A percentile compares a stretch with the other conserved stretches of the same genome.
Evolutionary conservation across 2,329 filamentous ascomycete species (phyloP).

Genomic region (Xylariaceae sp.): DNA sequence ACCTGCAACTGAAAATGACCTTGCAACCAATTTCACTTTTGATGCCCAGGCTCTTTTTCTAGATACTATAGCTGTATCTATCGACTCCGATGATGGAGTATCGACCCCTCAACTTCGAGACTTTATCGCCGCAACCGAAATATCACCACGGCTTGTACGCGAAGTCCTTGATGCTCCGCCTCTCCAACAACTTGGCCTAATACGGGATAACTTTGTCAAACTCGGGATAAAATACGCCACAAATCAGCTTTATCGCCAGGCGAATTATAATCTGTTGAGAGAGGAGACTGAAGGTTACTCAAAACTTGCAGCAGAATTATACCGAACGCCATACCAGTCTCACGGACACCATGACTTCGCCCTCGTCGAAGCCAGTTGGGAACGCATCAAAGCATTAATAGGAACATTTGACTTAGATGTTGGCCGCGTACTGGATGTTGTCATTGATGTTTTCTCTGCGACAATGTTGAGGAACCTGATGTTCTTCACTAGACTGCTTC

Average conservation of each 20-base stretch:
- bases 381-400: constrained; percentile 88
- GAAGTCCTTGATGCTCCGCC: constrained; percentile 75
- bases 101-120: constrained; percentile 51
- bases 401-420: constrained; percentile 97
- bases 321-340: constrained; percentile 66
- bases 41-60: constrained; percentile 69
- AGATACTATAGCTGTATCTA: constrained; percentile 73
- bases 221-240: constrained; percentile 86
- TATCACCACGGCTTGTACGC: constrained; percentile 68
- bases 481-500: constrained; percentile 90
- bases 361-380: constrained; percentile 77
- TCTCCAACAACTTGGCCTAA: constrained; percentile 69
- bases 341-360: constrained; percentile 67
- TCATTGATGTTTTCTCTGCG: constrained; percentile 89
- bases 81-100: constrained; percentile 59
- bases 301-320: constrained; percentile 92
- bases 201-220: constrained; percentile 76
- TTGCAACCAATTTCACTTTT: constrained; percentile 42
- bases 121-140: constrained; percentile 65
- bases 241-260: constrained; percentile 88
- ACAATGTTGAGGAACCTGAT: constrained; percentile 87
- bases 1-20: constrained; percentile 45
- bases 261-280: constrained; percentile 90
- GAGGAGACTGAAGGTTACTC: constrained; percentile 97
- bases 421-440: constrained; percentile 88